Evolutionary conservation across 2,329 filamentous ascomycete species (phyloP).

Genomic region (Neonectria ditissima): DNA sequence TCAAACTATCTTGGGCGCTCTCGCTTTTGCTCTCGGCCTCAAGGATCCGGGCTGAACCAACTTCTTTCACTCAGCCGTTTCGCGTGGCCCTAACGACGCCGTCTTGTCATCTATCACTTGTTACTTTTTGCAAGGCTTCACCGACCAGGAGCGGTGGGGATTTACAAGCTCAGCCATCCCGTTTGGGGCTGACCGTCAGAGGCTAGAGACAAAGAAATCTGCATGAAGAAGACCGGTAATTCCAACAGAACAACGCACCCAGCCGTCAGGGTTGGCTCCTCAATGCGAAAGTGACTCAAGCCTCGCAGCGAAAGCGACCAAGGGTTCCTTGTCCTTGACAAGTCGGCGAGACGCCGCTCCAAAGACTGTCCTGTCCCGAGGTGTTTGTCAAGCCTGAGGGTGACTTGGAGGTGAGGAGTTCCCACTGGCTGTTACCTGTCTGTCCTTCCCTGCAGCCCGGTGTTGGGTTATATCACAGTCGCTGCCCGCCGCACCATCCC

Average conservation of each 20-base stretch:
- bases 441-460: constrained; percentile 43
- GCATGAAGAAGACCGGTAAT: constrained; percentile 26
- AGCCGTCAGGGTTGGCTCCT: constrained; percentile 39
- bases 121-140: constrained; percentile 41
- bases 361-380: constrained; percentile 29
- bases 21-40: constrained; percentile 29
- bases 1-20: constrained; percentile 33
- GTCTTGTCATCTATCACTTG: constrained; percentile 46
- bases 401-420: constrained; percentile 39
- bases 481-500: constrained; percentile 43
- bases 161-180: constrained; percentile 36
- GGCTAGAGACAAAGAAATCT: constrained; percentile 40
- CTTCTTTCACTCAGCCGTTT: constrained; percentile 19
- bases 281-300: constrained; percentile 27
- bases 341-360: constrained; percentile 29
- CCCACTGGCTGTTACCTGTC: constrained; percentile 36
- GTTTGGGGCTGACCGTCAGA: constrained; percentile 31
- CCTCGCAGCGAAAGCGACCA: constrained; percentile 30
- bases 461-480: constrained; percentile 45
- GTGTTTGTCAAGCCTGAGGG: constrained; percentile 46
- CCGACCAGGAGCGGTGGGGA: constrained; percentile 41
- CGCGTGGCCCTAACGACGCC: constrained; percentile 20
- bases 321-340: constrained; percentile 38
- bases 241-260: constrained; percentile 34
- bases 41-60: constrained; percentile 32